Conservation (phyloP, 2,329 filamentous ascomycete genomes). For the Podosphaera fusca region DNA sequence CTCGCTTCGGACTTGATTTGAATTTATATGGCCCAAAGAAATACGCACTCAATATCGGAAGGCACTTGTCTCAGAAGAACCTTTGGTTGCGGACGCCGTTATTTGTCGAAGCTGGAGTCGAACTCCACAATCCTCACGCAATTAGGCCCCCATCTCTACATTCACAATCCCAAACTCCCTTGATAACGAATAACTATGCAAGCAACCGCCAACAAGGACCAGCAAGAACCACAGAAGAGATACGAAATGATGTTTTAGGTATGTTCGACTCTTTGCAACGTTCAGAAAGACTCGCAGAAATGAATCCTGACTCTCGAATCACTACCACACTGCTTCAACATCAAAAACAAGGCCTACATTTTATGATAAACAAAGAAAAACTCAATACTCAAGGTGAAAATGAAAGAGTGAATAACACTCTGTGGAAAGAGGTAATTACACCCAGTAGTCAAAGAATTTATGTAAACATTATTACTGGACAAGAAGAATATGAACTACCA, state of each 20-base stretch:
- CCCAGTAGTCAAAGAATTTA: constrained; percentile 38
- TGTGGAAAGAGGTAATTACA: constrained; percentile 47
- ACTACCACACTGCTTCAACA: constrained; percentile 53
- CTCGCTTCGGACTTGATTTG: constrained; percentile 39
- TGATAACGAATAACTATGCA: constrained; percentile 16
- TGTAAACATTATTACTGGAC: constrained; percentile 68
- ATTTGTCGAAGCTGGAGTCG: constrained; percentile 41
- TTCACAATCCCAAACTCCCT: constrained; percentile 4
- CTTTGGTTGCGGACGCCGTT: constrained; percentile 44
- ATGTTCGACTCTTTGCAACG: constrained; percentile 72
- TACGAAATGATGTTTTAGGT: constrained; percentile 59
- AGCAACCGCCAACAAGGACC: constrained; percentile 16
- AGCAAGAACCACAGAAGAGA: constrained; percentile 57
- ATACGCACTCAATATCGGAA: constrained; percentile 40
- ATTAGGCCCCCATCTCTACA: constrained; percentile 10
- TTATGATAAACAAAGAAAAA: constrained; percentile 61
- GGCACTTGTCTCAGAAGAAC: constrained; percentile 38
- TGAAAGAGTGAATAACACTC: constrained; percentile 33
- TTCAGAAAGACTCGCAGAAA: constrained; percentile 50
- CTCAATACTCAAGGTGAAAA: constrained; percentile 28
- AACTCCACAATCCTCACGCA: constrained; percentile 54
- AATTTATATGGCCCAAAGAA: constrained; percentile 60
- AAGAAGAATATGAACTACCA: constrained; percentile 34
- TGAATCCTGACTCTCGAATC: constrained; percentile 39
- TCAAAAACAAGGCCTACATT: constrained; percentile 75